Base-by-base conservation (phyloP, 768 basidiomycete species). In the Roridomyces roridus region DNA sequence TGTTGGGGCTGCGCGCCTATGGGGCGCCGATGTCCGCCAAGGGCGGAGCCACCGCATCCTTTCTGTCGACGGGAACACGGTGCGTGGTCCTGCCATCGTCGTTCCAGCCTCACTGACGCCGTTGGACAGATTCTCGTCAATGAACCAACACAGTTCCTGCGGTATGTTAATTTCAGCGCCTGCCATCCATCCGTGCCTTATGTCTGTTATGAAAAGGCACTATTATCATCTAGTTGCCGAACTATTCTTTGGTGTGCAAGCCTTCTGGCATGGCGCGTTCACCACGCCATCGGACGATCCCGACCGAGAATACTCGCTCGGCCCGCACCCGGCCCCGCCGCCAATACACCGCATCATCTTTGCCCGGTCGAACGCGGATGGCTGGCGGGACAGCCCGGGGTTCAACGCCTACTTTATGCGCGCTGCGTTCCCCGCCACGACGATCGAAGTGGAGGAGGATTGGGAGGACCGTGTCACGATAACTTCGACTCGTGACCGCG, bases 201-300 rank as follows among this genome's bases (percentile, higher is more conserved):
- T 93, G 65, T 92, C 92, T 67, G 82, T 1, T 70, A 76, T 43
- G 76, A 77, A 9, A 67, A 76, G 79, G 42, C 93, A 94, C 68
- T 94, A 93, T 70, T 94, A 94, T 71, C 93, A 94, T 72, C 87
- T 92, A 56, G 89, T 88, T 28, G 93, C 89, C 0, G 93, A 95
- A 67, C 83, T 92, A 43, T 74, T 92, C 53, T 75, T 94, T 28
- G 92, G 92, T 28, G 73, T 82, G 4, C 91, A 90, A 81, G 82
- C 89, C 2, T 82, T 91, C 64, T 91, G 87, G 87, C 76, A 78
- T 41, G 86, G 87, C 31, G 79, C 86, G 6, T 82, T 70, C 57
- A 62, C 66, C 21, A 47, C 34, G 20, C 57, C 60, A 17, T 56
- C 65, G n/a, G 20, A 50, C 18, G 64, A 68, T 52, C 52, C 69